A percentile compares a stretch with the other conserved stretches of the same genome.
Evolutionary conservation across 805 yeast species (phyloP).

Genomic region (Torulaspora quercuum): DNA sequence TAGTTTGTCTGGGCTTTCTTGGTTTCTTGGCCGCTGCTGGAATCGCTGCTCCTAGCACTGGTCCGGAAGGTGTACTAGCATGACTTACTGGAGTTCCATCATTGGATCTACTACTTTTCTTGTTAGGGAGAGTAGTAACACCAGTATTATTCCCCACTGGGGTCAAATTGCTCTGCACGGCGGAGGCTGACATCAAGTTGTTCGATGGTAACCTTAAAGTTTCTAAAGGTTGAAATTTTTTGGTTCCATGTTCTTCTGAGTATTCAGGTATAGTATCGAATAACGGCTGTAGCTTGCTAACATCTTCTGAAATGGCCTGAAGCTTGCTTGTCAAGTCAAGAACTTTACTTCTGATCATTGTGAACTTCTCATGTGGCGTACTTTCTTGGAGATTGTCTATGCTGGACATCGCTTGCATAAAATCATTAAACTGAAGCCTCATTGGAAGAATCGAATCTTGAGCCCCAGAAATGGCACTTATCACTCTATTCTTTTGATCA

Average conservation of each 20-base stretch:
- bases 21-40: conserved; percentile 27
- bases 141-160: background rate
- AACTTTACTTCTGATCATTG: conserved; percentile 20
- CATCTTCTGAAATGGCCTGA: conserved; percentile 26
- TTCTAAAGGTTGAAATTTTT: conserved; percentile 29
- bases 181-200: conserved; percentile 8
- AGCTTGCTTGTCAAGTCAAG: conserved; percentile 23
- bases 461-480: conserved; percentile 10
- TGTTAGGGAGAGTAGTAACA: conserved; percentile 3
- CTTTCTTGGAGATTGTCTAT: conserved; percentile 15
- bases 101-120: conserved; percentile 16
- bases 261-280: conserved; percentile 29
- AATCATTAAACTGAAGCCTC: conserved; percentile 28
- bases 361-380: conserved; percentile 24
- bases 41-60: conserved; percentile 9
- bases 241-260: conserved; percentile 19
- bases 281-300: conserved; percentile 25
- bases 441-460: conserved; percentile 22
- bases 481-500: conserved; percentile 14
- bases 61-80: conserved; percentile 19
- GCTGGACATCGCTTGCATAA: conserved; percentile 26
- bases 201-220: conserved; percentile 15
- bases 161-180: background rate
- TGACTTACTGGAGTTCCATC: conserved; percentile 21
- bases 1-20: conserved; percentile 30